These are phyloP conservation scores for Pyricularia sp. DNA, from an alignment of 2,329 filamentous ascomycete genomes.

Conservation along the genomic window DNA sequence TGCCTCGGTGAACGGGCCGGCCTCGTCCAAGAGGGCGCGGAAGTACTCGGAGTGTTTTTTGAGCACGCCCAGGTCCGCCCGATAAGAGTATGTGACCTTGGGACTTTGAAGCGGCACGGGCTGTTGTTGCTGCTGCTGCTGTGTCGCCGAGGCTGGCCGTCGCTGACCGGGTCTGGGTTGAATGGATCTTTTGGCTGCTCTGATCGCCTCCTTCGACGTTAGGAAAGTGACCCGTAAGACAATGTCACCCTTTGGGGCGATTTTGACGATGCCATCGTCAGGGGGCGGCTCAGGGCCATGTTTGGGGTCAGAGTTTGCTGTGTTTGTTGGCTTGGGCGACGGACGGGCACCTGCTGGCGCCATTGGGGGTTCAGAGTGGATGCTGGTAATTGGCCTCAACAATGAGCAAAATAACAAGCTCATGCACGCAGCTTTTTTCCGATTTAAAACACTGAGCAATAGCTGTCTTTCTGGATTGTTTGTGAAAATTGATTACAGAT, in stretches of 20 bases:
- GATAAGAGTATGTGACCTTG: slow-evolving; percentile 38
- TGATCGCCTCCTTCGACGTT: slow-evolving; percentile 42
- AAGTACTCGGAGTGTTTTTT: slow-evolving; percentile 61
- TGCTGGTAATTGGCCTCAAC: not conserved
- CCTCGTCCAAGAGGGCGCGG: slow-evolving; percentile 51
- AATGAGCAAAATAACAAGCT: not conserved
- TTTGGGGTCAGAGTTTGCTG: not conserved
- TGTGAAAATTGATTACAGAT: not conserved
- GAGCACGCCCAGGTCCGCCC: slow-evolving; percentile 48
- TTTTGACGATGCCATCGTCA: slow-evolving; percentile 28
- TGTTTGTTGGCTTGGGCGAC: not conserved
- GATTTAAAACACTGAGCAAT: no score
- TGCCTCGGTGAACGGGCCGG: slow-evolving; percentile 52
- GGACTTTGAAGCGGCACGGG: slow-evolving; percentile 17
- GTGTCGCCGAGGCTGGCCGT: not conserved
- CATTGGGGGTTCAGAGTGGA: not conserved
- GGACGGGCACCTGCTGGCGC: slow-evolving; percentile 2
- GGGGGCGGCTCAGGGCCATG: slow-evolving; percentile 11
- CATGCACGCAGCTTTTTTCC: no score
- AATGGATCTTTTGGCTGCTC: slow-evolving; percentile 30
- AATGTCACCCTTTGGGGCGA: slow-evolving; percentile 52
- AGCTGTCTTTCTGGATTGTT: not conserved
- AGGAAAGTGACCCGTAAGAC: slow-evolving; percentile 59
- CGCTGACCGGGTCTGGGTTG: slow-evolving; percentile 17
- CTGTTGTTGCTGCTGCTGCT: not conserved